A percentile compares a stretch with the other conserved stretches of the same genome.
phyloP scores from a whole-genome alignment of 2,329 filamentous ascomycete species.

The Lecanicillium sp. region DNA sequence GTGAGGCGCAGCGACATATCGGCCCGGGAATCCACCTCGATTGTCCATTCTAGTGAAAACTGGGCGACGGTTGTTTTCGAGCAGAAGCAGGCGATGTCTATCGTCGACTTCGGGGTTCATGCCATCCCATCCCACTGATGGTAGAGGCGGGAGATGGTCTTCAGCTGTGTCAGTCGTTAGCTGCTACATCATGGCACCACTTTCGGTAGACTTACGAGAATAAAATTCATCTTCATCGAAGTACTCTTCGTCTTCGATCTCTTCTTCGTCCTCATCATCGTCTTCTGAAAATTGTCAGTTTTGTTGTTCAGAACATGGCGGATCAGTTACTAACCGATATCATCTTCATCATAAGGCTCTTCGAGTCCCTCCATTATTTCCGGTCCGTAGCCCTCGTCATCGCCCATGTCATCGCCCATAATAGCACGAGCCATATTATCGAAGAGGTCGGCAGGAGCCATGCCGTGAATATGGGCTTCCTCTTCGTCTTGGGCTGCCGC shows the following conservation, averaged over 20 bases:
- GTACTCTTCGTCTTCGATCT: slow-evolving; percentile 62
- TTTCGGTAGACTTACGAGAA: slow-evolving; percentile 40
- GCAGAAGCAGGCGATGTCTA: slow-evolving; percentile 39
- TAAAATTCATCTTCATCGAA: slow-evolving; percentile 52
- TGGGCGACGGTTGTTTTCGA: slow-evolving; percentile 44
- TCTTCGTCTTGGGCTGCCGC: slow-evolving; percentile 50
- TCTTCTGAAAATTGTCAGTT: slow-evolving; percentile 31
- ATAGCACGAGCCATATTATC: slow-evolving; percentile 52
- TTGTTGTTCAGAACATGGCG: background rate
- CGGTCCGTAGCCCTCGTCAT: slow-evolving; percentile 46
- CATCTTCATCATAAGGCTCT: slow-evolving; percentile 52
- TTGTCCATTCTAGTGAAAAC: slow-evolving; percentile 31
- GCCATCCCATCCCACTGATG: slow-evolving; percentile 53
- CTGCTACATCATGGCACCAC: slow-evolving; percentile 4
- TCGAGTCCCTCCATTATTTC: slow-evolving; percentile 47
- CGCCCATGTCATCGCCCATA: slow-evolving; percentile 45
- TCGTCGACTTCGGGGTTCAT: slow-evolving; percentile 46
- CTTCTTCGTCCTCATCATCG: slow-evolving; percentile 63
- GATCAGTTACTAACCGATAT: slow-evolving; percentile 40
- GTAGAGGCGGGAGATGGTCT: slow-evolving; percentile 41
- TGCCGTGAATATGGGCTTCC: slow-evolving; percentile 40
- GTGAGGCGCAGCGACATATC: slow-evolving; percentile 47
- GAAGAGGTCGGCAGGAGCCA: slow-evolving; percentile 41
- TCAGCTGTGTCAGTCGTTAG: slow-evolving; percentile 15
- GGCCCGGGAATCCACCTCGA: slow-evolving; percentile 55